These are phyloP conservation scores for Neocucurbitaria cava DNA, from an alignment of 2,329 filamentous ascomycete genomes.

Conservation along the genomic window DNA sequence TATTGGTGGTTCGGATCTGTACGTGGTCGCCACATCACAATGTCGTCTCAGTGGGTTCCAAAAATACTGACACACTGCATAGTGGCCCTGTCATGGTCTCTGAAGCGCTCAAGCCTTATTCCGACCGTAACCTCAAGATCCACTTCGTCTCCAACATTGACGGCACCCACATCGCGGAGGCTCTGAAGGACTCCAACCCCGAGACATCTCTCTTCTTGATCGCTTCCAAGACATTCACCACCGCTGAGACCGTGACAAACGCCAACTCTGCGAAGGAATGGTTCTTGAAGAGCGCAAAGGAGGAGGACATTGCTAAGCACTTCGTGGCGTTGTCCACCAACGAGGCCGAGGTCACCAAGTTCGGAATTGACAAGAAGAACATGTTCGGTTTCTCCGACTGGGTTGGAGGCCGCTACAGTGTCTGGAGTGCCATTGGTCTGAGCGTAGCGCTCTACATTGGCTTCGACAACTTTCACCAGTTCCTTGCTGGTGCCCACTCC, in stretches of 20 bases:
- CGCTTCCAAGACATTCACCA: constrained; percentile 99
- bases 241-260: constrained; percentile 95
- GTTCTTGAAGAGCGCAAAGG: constrained; percentile 89
- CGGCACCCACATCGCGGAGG: constrained; percentile 96
- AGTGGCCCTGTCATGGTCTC: constrained; percentile 97
- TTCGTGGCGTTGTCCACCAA: constrained; percentile 98
- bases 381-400: constrained; percentile 99
- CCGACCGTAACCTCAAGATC: constrained; percentile 81
- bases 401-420: constrained; percentile 97
- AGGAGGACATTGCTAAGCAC: constrained; percentile 89
- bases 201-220: constrained; percentile 99
- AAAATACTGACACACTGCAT: constrained; percentile 31
- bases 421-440: constrained; percentile 97
- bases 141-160: constrained; percentile 99
- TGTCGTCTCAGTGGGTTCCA: background rate
- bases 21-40: constrained; percentile 53
- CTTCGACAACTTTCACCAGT: constrained; percentile 96
- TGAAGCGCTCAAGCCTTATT: constrained; percentile 95
- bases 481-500: constrained; percentile 90
- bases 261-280: constrained; percentile 96
- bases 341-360: constrained; percentile 93
- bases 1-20: constrained; percentile 98
- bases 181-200: constrained; percentile 84
- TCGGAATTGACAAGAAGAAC: constrained; percentile 98
- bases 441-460: constrained; percentile 95